Evolutionary conservation across 169 alveolate species (phyloP), one percentile per base, ranked within the genome.

Genomic region (Neospora caninum): DNA sequence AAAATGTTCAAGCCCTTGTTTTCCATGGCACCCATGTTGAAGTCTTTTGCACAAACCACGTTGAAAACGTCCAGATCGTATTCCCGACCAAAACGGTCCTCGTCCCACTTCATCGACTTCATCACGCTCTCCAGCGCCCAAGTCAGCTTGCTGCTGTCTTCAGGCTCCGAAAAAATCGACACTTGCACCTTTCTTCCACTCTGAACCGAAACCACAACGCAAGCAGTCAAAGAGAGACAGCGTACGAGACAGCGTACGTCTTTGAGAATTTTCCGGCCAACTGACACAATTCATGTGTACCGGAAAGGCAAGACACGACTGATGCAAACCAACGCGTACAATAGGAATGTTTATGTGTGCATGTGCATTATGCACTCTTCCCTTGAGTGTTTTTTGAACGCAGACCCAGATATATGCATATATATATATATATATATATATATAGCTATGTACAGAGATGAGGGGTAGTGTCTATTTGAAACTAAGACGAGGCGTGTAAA

Each of bases 21-120:
- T 93, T 98, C 99, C 99, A 98, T 98, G 41, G 99, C 99, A 6
- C 99, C 99, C 91, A 97, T 97, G 96, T 98, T 98, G 96, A 98
- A 98, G 80, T 98, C 98, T 54, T 97, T 95, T 25, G 97, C 99
- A 38, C 98, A 97, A 10, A 98, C 99, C 43, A 98, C 97, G 96
- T 98, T 98, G 95, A 98, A 97, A 88, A 97, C 96, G 89, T 97
- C 98, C 80, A 96, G 96, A 69, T 98, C 99, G 96, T 98, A 98
- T 95, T 98, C 99, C 39, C 97, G 95, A 16, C 98, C 99, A 91
- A 97, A 98, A 70, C 95, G 94, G 34, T 98, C 99, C 95, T 98
- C 99, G 91, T 98, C 99, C 98, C 98, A 98, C 96, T 97, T 97
- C 99, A 98, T 98, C 84, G 99, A 97, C 95, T 96, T 95, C 93